Conservation (phyloP, 1,139 yeast genomes). For the Tardiomyces depauwii region DNA sequence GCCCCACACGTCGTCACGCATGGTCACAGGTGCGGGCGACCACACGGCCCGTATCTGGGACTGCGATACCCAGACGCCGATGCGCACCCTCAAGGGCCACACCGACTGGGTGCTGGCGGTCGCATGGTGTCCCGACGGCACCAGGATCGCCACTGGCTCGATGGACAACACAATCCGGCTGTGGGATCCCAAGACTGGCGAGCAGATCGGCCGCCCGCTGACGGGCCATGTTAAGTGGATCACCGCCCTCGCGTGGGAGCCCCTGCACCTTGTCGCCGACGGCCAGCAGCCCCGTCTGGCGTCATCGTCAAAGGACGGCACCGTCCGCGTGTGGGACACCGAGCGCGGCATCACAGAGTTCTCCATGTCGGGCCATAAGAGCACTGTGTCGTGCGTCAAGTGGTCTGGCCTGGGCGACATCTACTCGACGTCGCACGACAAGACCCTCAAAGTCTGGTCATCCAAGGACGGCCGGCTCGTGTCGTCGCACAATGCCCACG, state of each 20-base stretch:
- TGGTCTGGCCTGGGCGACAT: constrained; percentile 90
- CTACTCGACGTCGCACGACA: constrained; percentile 91
- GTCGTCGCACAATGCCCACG: constrained; percentile 77
- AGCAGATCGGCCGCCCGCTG: constrained; percentile 60
- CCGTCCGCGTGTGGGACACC: constrained; percentile 85
- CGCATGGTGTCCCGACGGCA: constrained; percentile 91
- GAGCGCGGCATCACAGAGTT: constrained; percentile 53
- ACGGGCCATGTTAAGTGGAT: constrained; percentile 86
- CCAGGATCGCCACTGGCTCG: constrained; percentile 86
- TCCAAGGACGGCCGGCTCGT: constrained; percentile 67
- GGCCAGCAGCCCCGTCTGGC: constrained; percentile 65
- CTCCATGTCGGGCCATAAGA: constrained; percentile 81
- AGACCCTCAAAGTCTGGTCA: constrained; percentile 90
- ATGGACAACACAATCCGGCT: constrained; percentile 84
- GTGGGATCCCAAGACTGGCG: constrained; percentile 78
- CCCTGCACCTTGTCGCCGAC: constrained; percentile 62
- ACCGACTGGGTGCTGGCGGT: constrained; percentile 90
- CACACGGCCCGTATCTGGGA: constrained; percentile 98
- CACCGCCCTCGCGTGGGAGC: constrained; percentile 88
- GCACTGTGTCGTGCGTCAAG: constrained; percentile 84
- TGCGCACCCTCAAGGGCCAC: constrained; percentile 73
- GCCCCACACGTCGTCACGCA: constrained; percentile 72
- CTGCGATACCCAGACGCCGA: constrained; percentile 88
- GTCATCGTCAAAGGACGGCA: constrained; percentile 87
- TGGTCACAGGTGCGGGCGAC: constrained; percentile 97